Evolutionary conservation across 768 basidiomycete genomes (phyloP), one percentile per base, ranked within the genome.

Genomic region (Xanthoconium purpureum): DNA sequence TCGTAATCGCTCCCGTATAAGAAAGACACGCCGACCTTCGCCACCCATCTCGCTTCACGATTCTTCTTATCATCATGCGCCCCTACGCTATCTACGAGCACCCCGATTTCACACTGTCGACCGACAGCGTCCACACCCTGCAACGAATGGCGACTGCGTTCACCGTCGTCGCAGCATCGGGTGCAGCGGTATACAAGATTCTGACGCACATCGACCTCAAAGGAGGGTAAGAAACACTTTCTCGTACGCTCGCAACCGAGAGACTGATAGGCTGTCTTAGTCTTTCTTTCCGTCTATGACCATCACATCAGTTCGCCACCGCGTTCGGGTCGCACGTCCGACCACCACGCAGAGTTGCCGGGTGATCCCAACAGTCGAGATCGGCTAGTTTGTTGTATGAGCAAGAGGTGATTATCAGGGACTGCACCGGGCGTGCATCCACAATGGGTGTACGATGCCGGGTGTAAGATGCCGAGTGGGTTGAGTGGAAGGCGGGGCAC

Each of bases 11-110:
- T 9, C 29, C 33, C 37, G 39, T 46, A 60, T 61, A 60, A 60
- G 60, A 56, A 60, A 60, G 60, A 56, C 48, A 0, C 39, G 5
- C 33, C 20, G 30, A 18, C 18, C 15, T 7, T 35, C 29, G 7
- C 24, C 8, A 5, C 18, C n/a, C 18, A 15, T 14, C 28, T 1
- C 37, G 29, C 36, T n/a, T 2, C 39, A 29, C 17, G 50, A 18
- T 17, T 14, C 30, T 28, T 18, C 39, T n/a, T 17, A 39, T 14
- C 33, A 24, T 32, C 54, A 72, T 72, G 71, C 71, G 71, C 18
- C 63, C 70, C 45, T 72, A 72, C 58, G 60, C 66, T 60, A 69
- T 68, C 57, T 71, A 71, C 47, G 69, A 71, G 37, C 71, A 73
- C 58, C 69, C 69, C 37, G 71, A 72, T 2, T 71, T 71, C 43